Evolutionary conservation across 2,329 filamentous ascomycete genomes (phyloP).

Genomic region (Fusarium gaditjirri): DNA sequence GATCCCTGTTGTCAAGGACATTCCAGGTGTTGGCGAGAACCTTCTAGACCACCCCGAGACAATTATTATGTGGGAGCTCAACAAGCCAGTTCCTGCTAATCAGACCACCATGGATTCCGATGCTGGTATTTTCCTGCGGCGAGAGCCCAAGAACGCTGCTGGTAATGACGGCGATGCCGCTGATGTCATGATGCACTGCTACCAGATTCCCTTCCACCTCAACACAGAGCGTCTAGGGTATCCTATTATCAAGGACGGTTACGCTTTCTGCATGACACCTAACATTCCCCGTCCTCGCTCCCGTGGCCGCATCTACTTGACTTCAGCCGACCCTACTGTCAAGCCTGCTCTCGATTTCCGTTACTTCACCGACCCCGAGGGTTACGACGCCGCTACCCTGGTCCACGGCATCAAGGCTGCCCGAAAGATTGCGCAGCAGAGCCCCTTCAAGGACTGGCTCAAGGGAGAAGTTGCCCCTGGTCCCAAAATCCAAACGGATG

Average conservation of each 20-base stretch:
- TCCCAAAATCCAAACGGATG: conserved; percentile 77
- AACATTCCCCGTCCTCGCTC: conserved; percentile 88
- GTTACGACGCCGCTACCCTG: conserved; percentile 85
- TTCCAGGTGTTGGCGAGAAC: conserved; percentile 70
- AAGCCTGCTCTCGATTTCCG: conserved; percentile 89
- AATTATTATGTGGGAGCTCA: conserved; percentile 79
- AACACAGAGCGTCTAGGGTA: conserved; percentile 87
- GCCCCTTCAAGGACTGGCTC: conserved; percentile 84
- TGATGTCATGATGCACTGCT: conserved; percentile 97
- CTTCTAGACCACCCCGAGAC: conserved; percentile 70
- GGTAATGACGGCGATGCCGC: conserved; percentile 78
- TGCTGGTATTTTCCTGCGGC: conserved; percentile 86
- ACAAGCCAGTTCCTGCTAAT: conserved; percentile 77
- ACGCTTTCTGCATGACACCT: conserved; percentile 93
- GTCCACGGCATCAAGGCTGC: conserved; percentile 81
- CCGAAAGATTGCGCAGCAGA: conserved; percentile 78
- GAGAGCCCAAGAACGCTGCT: conserved; percentile 74
- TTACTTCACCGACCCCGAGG: conserved; percentile 88
- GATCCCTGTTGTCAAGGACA: conserved; percentile 66
- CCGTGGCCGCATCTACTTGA: conserved; percentile 80
- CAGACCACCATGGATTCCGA: conserved; percentile 94
- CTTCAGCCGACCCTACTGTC: conserved; percentile 76
- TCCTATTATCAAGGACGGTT: conserved; percentile 69
- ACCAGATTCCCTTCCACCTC: conserved; percentile 91
- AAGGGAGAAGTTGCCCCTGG: conserved; percentile 85